A percentile compares a stretch with the other conserved stretches of the same genome.
Conservation (phyloP, 2,329 filamentous ascomycete species). For the Pezicula carpinea region DNA sequence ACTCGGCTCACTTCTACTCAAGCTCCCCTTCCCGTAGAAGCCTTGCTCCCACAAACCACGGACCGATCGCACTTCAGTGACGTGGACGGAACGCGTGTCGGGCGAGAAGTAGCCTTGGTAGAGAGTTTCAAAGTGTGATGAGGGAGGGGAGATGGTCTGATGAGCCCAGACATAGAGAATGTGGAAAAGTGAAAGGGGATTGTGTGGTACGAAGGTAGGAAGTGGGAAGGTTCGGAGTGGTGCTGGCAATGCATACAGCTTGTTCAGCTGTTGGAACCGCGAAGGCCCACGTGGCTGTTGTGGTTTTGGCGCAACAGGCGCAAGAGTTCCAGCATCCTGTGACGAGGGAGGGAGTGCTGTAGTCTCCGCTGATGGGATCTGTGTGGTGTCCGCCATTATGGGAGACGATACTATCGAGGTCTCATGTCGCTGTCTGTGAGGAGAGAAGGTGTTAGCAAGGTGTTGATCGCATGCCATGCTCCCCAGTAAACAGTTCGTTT, state of each 20-base stretch:
- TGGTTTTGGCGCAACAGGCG: constrained; percentile 9
- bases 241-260: constrained; percentile 77
- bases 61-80: constrained; percentile 72
- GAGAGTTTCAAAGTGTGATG: constrained; percentile 57
- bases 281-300: constrained; percentile 17
- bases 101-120: constrained; percentile 78
- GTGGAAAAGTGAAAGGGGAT: constrained; percentile 82
- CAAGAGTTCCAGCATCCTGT: constrained; percentile 3
- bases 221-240: constrained; percentile 80
- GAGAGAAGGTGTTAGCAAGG: constrained; percentile 9
- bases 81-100: constrained; percentile 76
- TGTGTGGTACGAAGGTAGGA: constrained; percentile 84
- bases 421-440: constrained; percentile 19
- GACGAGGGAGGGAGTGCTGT: not conserved
- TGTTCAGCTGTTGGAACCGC: constrained; percentile 46
- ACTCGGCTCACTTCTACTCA: constrained; percentile 91
- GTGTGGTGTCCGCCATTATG: constrained; percentile 21
- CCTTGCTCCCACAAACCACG: constrained; percentile 91
- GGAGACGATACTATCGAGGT: constrained; percentile 14
- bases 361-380: not conserved
- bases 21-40: constrained; percentile 90
- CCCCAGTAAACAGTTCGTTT: constrained; percentile 1
- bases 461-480: not conserved
- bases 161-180: constrained; percentile 72
- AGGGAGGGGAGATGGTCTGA: constrained; percentile 62